Conservation (phyloP, 768 basidiomycete species). For the Rhizopogon roseolus region DNA sequence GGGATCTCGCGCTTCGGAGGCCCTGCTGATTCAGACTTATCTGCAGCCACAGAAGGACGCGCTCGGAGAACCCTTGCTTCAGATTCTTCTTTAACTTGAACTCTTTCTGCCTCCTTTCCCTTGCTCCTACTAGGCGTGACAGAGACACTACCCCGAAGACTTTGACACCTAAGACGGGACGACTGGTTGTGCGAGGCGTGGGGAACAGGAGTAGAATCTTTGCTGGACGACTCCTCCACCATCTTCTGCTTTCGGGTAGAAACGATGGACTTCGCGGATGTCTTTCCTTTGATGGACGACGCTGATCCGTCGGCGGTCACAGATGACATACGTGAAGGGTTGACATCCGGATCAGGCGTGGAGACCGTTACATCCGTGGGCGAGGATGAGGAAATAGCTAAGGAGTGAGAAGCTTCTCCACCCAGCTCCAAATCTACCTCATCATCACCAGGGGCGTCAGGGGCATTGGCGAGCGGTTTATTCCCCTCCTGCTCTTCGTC, state of each 20-base stretch:
- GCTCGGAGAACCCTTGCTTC: conserved; percentile 49
- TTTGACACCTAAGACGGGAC: conserved; percentile 13
- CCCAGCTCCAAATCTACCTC: conserved; percentile 52
- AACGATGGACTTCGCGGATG: conserved; percentile 52
- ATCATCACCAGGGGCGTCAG: conserved; percentile 33
- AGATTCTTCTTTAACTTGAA: conserved; percentile 41
- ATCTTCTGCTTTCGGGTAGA: conserved; percentile 56
- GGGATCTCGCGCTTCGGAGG: conserved; percentile 40
- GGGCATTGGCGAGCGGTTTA: conserved; percentile 41
- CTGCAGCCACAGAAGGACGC: conserved; percentile 36
- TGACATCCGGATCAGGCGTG: conserved; percentile 10
- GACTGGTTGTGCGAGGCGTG: conserved; percentile 18
- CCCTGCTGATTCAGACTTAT: conserved; percentile 32
- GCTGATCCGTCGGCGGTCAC: conserved; percentile 23
- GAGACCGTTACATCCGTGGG: conserved; percentile 16
- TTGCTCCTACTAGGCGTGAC: conserved; percentile 26
- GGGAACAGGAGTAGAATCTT: conserved; percentile 33
- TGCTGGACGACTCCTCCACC: conserved; percentile 43
- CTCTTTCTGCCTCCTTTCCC: conserved; percentile 38
- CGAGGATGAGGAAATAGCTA: conserved; percentile 16
- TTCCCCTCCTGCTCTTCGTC: conserved; percentile 47
- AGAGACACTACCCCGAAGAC: conserved; percentile 24
- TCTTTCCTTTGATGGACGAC: conserved; percentile 13
- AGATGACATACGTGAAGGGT: conserved; percentile 36
- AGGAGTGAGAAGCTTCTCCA: conserved; percentile 15